Conservation (phyloP, 306 rosid genomes). For the Vicia sativa region DNA sequence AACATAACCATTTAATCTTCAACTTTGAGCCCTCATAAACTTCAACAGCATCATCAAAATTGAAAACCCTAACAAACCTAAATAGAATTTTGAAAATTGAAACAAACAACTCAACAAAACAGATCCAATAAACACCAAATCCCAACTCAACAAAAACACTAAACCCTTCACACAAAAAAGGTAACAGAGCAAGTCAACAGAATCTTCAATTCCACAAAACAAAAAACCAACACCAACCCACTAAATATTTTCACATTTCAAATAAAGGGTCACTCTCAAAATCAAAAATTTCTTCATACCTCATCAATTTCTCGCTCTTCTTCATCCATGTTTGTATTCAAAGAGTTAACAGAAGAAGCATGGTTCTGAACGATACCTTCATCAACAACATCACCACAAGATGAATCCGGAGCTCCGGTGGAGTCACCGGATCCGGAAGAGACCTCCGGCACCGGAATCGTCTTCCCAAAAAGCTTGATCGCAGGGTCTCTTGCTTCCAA, state of each 20-base stretch:
- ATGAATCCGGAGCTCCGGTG: constrained; percentile 10
- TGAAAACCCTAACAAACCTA: not conserved
- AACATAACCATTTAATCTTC: not conserved
- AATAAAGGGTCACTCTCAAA: constrained; percentile 35
- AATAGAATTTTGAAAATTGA: not conserved
- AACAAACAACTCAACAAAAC: constrained; percentile 30
- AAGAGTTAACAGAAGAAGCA: constrained; percentile 30
- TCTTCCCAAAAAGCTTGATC: constrained; percentile 82
- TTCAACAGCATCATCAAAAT: constrained; percentile 6
- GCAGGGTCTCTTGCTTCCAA: constrained; percentile 51
- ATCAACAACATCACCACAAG: constrained; percentile 30
- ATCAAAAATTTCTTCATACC: constrained; percentile 32
- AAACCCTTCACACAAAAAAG: constrained; percentile 18
- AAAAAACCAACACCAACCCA: constrained; percentile 34
- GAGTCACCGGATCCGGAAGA: constrained; percentile 24
- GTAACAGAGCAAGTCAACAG: constrained; percentile 35
- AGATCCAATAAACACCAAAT: constrained; percentile 22
- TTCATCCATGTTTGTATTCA: constrained; percentile 33
- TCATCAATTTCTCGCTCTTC: constrained; percentile 44
- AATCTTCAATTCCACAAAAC: constrained; percentile 18
- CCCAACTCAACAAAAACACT: constrained; percentile 15
- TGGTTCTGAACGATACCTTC: constrained; percentile 14
- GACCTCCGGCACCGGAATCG: constrained; percentile 60
- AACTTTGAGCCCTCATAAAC: not conserved
- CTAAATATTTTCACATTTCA: constrained; percentile 1